These are phyloP conservation scores for Gnaphalium uliginosum DNA, from an alignment of 129 eudicot genomes.

Conservation along the genomic window DNA sequence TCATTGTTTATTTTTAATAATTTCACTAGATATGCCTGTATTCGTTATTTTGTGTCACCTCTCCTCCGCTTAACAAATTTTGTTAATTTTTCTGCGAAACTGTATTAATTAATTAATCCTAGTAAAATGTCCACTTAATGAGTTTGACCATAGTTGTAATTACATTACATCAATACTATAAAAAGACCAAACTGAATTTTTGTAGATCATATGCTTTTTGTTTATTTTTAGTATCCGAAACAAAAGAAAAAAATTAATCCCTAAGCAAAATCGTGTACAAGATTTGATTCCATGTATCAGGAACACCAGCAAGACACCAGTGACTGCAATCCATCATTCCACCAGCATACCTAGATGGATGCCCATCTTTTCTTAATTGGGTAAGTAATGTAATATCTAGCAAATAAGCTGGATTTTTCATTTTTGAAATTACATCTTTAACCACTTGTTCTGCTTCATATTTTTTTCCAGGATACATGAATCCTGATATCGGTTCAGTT, in stretches of 20 bases:
- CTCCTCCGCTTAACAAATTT: no score
- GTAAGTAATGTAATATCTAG: slow-evolving; percentile 53
- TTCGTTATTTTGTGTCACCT: no score
- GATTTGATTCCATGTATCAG: slow-evolving; percentile 66
- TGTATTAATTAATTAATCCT: no score
- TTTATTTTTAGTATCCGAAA: no score
- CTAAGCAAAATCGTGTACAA: slow-evolving; percentile 42
- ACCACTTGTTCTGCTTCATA: slow-evolving; percentile 35
- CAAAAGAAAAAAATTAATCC: slow-evolving; percentile 29
- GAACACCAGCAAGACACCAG: slow-evolving; percentile 68
- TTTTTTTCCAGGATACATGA: slow-evolving; percentile 32
- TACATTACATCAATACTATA: no score
- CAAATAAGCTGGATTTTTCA: slow-evolving; percentile 45
- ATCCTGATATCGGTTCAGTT: slow-evolving; percentile 41
- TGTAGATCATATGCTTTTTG: no score
- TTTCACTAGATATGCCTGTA: no score
- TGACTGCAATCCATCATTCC: slow-evolving; percentile 49
- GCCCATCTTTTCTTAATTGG: slow-evolving; percentile 51
- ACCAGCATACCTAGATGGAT: slow-evolving; percentile 46
- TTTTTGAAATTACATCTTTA: slow-evolving; percentile 37
- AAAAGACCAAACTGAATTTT: no score
- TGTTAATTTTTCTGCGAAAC: no score
- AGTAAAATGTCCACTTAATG: no score
- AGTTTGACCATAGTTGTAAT: no score
- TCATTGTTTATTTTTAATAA: no score